These are phyloP conservation scores for Cucumis hystrix DNA, from an alignment of 306 rosid genomes.

Conservation along the genomic window DNA sequence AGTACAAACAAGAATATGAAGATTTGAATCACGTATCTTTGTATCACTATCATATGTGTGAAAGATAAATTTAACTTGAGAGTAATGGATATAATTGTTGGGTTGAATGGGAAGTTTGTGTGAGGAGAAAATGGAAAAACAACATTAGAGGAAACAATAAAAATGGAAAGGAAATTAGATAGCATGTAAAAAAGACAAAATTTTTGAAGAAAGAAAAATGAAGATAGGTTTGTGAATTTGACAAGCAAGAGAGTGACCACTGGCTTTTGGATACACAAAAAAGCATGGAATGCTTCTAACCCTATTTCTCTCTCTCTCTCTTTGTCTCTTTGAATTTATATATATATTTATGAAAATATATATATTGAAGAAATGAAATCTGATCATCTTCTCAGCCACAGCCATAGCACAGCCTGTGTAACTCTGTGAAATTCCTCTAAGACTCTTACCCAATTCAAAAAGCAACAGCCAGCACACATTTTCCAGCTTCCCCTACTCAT, in stretches of 20 bases:
- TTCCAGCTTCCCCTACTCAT: constrained; percentile 16
- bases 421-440: constrained; percentile 7
- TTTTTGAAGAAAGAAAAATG: background rate
- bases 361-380: background rate
- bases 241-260: constrained; percentile 1
- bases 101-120: too few species aligned
- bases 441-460: constrained; percentile 9
- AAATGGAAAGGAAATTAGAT: background rate
- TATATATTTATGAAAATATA: too few species aligned
- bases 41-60: too few species aligned
- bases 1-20: too few species aligned
- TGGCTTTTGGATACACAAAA: background rate
- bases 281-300: background rate
- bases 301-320: background rate
- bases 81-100: too few species aligned
- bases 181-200: background rate
- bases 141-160: too few species aligned
- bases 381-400: background rate
- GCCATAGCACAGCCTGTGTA: constrained; percentile 16
- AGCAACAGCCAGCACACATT: constrained; percentile 10
- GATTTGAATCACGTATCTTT: too few species aligned
- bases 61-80: too few species aligned
- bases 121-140: too few species aligned
- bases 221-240: background rate
- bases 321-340: background rate